Percentiles rank a stretch among this genome's conserved stretches.
Conservation (phyloP, 768 basidiomycete species). For the Cystobasidium tubakii region DNA sequence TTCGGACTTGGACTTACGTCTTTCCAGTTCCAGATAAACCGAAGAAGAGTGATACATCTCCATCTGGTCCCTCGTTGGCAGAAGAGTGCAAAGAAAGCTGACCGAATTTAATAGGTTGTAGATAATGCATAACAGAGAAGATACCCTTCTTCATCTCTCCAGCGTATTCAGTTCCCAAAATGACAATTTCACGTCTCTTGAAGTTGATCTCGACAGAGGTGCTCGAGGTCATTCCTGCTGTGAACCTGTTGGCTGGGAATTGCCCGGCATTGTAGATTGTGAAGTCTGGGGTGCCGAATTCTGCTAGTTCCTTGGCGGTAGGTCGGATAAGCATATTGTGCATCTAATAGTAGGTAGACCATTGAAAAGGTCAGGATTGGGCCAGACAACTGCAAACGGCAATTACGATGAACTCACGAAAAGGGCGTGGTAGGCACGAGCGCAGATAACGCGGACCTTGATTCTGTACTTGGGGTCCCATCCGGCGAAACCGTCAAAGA, state of each 20-base stretch:
- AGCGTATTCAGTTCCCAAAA: conserved; percentile 66
- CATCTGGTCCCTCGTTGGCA: conserved; percentile 84
- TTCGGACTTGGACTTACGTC: conserved; percentile 55
- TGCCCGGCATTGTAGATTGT: conserved; percentile 99
- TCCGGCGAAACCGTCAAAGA: conserved; percentile 92
- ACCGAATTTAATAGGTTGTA: conserved; percentile 96
- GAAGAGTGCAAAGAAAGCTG: conserved; percentile 97
- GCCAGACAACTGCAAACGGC: neutral
- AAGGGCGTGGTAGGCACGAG: conserved; percentile 97
- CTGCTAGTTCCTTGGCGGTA: conserved; percentile 82
- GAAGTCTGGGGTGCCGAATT: conserved; percentile 97
- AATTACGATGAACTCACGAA: conserved; percentile 36
- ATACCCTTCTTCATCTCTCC: conserved; percentile 98
- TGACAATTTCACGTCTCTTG: conserved; percentile 99
- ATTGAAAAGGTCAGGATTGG: neutral
- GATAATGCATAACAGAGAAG: conserved; percentile 99
- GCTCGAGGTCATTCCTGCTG: conserved; percentile 98
- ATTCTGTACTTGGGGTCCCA: conserved; percentile 99
- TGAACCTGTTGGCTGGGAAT: conserved; percentile 99
- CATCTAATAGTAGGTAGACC: conserved; percentile 37
- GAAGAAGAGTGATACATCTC: conserved; percentile 97
- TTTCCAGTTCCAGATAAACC: conserved; percentile 97
- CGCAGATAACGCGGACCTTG: conserved; percentile 98
- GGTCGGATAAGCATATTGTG: conserved; percentile 83
- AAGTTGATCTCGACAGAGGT: conserved; percentile 99